A percentile compares a stretch with the other conserved stretches of the same genome.
Evolutionary conservation across 1,284 basidiomycete genomes (phyloP).

Genomic region (Pisolithus thermaeus): DNA sequence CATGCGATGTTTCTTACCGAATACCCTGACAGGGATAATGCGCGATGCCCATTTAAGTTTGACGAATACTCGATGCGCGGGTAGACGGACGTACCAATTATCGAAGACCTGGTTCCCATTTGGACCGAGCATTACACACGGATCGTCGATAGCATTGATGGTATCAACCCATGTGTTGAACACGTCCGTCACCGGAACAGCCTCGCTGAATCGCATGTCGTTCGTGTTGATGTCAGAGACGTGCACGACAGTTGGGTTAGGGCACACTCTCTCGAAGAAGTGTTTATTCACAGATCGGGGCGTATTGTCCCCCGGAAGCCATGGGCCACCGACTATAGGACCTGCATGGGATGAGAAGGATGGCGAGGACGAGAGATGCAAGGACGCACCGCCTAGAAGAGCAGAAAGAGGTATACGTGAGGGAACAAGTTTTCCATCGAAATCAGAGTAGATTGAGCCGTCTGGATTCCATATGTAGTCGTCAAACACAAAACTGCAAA

Average conservation of each 20-base stretch:
- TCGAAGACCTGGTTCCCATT: slow-evolving; percentile 26
- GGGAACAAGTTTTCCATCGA: slow-evolving; percentile 29
- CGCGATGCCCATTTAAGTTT: slow-evolving; percentile 3
- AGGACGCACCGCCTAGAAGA: slow-evolving; percentile 23
- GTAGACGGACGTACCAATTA: slow-evolving; percentile 19
- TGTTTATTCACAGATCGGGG: slow-evolving; percentile 32
- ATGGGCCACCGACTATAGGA: slow-evolving; percentile 34
- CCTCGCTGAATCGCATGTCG: slow-evolving; percentile 21
- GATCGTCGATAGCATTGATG: slow-evolving; percentile 28
- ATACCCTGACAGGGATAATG: slow-evolving; percentile 25
- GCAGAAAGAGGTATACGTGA: slow-evolving; percentile 33
- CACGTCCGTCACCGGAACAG: slow-evolving; percentile 16
- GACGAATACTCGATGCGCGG: not conserved
- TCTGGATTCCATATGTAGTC: slow-evolving; percentile 33
- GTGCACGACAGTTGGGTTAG: slow-evolving; percentile 27
- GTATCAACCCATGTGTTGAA: slow-evolving; percentile 33
- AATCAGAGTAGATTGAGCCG: slow-evolving; percentile 26
- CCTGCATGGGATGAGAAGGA: slow-evolving; percentile 18
- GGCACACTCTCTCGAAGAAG: slow-evolving; percentile 36
- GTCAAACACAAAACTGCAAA: slow-evolving; percentile 33
- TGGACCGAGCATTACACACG: slow-evolving; percentile 30
- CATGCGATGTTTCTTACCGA: slow-evolving; percentile 28
- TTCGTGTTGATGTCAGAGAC: slow-evolving; percentile 25
- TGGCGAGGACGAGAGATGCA: not conserved
- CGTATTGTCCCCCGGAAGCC: slow-evolving; percentile 25